These are phyloP conservation scores for Aspergillaceae sp. DNA, from an alignment of 2,329 filamentous ascomycete species.

Conservation along the genomic window DNA sequence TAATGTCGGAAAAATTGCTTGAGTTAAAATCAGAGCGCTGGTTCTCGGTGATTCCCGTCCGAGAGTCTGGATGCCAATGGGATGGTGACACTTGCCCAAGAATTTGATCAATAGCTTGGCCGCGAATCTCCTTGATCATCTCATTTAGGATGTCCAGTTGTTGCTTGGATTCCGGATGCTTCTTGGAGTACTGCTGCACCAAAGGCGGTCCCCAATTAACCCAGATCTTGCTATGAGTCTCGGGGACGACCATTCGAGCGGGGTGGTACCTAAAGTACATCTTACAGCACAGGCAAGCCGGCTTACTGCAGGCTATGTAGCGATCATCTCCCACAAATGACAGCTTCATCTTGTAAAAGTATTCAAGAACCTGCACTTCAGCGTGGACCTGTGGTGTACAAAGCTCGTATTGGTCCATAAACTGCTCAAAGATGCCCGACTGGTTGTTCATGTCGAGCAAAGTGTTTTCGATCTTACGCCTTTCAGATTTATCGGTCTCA, in stretches of 20 bases:
- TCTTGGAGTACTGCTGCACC: slow-evolving; percentile 5
- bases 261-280: slow-evolving; percentile 23
- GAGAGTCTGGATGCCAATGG: slow-evolving; percentile 18
- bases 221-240: slow-evolving; percentile 21
- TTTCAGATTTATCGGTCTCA: slow-evolving; percentile 6
- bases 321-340: slow-evolving; percentile 33
- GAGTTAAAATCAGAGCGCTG: background rate
- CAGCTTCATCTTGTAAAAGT: slow-evolving; percentile 31
- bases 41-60: slow-evolving; percentile 11
- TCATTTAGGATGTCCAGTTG: slow-evolving; percentile 18
- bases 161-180: slow-evolving; percentile 5
- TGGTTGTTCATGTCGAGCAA: slow-evolving; percentile 22
- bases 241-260: slow-evolving; percentile 15
- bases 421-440: slow-evolving; percentile 17
- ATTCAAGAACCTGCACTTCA: slow-evolving; percentile 42
- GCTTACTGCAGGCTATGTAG: slow-evolving; percentile 46
- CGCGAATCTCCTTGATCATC: slow-evolving; percentile 16
- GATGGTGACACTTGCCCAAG: slow-evolving; percentile 10
- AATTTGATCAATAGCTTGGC: slow-evolving; percentile 15
- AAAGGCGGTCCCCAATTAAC: slow-evolving; percentile 21
- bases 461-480: slow-evolving; percentile 8
- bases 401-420: slow-evolving; percentile 8
- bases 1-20: no score
- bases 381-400: slow-evolving; percentile 28
- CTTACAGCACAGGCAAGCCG: slow-evolving; percentile 43